A percentile compares a stretch with the other conserved stretches of the same genome.
Conservation (phyloP, 2,329 filamentous ascomycete genomes). For the Cyphellophora attinorum region DNA sequence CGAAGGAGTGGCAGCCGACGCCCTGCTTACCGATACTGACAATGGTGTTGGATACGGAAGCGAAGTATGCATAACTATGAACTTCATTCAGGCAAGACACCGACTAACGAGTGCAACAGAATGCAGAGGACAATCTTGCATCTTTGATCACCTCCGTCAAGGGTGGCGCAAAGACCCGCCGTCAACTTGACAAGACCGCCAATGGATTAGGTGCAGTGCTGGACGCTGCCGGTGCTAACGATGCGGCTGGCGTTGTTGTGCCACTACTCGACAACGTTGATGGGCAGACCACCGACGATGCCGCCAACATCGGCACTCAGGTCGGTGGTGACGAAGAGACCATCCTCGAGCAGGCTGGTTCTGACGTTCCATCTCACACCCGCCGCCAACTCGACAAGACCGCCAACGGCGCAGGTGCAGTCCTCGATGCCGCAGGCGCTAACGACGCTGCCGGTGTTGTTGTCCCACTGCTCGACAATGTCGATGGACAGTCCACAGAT, state of each 20-base stretch:
- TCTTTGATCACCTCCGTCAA: neutral
- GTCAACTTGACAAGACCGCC: slow-evolving; percentile 2
- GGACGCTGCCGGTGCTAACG: neutral
- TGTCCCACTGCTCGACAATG: neutral
- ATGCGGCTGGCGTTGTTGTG: neutral
- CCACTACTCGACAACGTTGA: neutral
- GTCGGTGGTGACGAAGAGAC: neutral
- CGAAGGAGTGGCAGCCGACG: neutral
- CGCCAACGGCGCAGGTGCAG: neutral
- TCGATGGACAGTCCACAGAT: neutral
- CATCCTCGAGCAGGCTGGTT: neutral
- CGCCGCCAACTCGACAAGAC: slow-evolving; percentile 2
- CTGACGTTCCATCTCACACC: too few species aligned
- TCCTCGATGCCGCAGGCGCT: neutral
- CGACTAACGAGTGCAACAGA: too few species aligned
- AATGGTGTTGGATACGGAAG: slow-evolving; percentile 3
- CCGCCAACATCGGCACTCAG: neutral
- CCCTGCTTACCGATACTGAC: neutral
- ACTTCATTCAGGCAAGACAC: too few species aligned
- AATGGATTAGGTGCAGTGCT: neutral
- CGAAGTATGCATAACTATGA: too few species aligned
- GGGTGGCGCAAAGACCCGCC: neutral
- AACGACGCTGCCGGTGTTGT: neutral
- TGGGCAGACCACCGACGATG: neutral
- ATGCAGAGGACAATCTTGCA: slow-evolving; percentile 2